phyloP scores from a whole-genome alignment of 2,329 filamentous ascomycete species.

The Amylocarpus encephaloides region DNA sequence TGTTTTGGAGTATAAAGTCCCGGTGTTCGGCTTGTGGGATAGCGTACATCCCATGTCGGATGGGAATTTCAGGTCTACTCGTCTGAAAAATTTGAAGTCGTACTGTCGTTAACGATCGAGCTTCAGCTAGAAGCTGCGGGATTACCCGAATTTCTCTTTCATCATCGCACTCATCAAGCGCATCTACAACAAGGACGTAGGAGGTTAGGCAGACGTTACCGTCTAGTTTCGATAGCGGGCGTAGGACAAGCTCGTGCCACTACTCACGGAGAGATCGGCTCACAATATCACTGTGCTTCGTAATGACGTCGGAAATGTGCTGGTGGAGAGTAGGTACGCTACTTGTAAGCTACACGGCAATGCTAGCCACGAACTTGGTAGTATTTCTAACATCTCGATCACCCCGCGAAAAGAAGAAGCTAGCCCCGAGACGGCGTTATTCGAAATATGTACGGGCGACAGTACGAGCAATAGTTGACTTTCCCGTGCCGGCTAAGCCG shows the following conservation, averaged over 20 bases:
- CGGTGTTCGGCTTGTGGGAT: conserved; percentile 13
- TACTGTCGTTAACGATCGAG: conserved; percentile 9
- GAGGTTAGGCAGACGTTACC: background rate
- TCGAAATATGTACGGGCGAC: conserved; percentile 18
- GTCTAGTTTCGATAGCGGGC: conserved; percentile 32
- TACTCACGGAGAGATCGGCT: conserved; percentile 35
- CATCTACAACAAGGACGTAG: conserved; percentile 27
- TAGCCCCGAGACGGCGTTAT: background rate
- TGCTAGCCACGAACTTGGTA: too few species aligned
- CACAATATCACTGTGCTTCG: conserved; percentile 6
- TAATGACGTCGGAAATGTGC: conserved; percentile 8
- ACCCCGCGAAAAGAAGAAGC: too few species aligned
- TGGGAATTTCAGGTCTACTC: conserved; percentile 26
- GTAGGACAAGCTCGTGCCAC: conserved; percentile 37
- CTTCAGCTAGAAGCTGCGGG: conserved; percentile 9
- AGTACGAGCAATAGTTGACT: conserved; percentile 7
- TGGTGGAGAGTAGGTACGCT: conserved; percentile 1
- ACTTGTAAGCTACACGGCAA: conserved; percentile 3
- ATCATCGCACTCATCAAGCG: conserved; percentile 29
- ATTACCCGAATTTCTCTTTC: conserved; percentile 13
- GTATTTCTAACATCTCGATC: too few species aligned
- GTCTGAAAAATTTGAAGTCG: conserved; percentile 26
- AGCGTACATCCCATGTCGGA: conserved; percentile 16
- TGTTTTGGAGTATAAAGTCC: conserved; percentile 20
- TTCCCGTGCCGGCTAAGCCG: conserved; percentile 20